phyloP scores from a whole-genome alignment of 106 monocot genomes.

The Platanthera zijinensis region DNA sequence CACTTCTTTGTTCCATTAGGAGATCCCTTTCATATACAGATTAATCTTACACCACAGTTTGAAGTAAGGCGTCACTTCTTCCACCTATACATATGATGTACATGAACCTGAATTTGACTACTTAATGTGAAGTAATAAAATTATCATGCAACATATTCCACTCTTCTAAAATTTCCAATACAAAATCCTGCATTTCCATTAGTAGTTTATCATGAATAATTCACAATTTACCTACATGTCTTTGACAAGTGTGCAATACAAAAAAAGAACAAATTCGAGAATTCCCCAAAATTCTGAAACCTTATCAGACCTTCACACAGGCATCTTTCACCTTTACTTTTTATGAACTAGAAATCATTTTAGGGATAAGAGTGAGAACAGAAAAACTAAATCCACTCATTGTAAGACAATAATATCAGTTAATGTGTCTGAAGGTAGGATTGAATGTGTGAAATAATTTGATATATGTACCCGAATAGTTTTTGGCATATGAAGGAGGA shows the following conservation, averaged over 20 bases:
- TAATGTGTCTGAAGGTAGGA: not conserved
- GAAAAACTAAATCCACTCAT: not conserved
- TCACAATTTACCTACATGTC: not conserved
- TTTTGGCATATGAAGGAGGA: slow-evolving; percentile 26
- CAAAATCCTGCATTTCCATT: not conserved
- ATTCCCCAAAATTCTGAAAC: not conserved
- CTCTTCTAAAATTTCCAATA: no score
- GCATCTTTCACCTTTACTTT: not conserved
- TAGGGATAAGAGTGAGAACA: not conserved
- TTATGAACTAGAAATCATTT: not conserved
- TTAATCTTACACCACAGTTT: no score
- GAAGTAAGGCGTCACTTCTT: no score
- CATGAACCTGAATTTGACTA: no score
- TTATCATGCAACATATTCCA: no score
- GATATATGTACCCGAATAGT: slow-evolving; percentile 29
- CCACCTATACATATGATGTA: no score
- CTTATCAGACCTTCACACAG: not conserved
- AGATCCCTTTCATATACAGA: no score
- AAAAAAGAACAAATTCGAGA: not conserved
- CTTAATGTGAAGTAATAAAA: no score
- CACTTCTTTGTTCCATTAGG: no score
- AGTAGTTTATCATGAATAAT: not conserved
- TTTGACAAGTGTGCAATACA: not conserved
- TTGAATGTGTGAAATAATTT: not conserved
- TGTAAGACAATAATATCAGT: not conserved